These are phyloP conservation scores for Anethum foeniculum DNA, from an alignment of 140 eudicot genomes.

Conservation along the genomic window DNA sequence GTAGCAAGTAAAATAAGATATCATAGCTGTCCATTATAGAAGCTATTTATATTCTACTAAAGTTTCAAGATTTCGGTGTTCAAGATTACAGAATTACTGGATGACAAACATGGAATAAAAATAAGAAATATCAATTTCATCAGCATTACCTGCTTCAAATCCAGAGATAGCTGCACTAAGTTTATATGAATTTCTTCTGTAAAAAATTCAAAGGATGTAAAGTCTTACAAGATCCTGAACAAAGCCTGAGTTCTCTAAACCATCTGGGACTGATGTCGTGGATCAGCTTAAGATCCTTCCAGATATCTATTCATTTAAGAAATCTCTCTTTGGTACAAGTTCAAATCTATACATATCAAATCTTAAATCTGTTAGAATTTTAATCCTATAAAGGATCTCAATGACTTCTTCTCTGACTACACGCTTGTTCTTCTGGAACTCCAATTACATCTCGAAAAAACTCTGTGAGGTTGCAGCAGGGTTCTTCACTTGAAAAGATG, in stretches of 20 bases:
- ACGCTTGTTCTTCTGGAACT: not conserved
- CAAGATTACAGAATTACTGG: too few species aligned
- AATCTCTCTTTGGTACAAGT: constrained; percentile 23
- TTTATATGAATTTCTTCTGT: constrained; percentile 9
- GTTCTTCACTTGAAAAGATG: constrained; percentile 1
- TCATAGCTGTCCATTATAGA: not conserved
- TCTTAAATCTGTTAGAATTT: constrained; percentile 34
- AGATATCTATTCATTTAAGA: constrained; percentile 18
- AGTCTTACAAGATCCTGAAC: constrained; percentile 25
- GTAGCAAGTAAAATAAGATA: not conserved
- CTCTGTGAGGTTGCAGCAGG: constrained; percentile 5
- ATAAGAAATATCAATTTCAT: not conserved
- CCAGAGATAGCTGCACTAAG: not conserved
- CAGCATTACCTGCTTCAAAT: not conserved
- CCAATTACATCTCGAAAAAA: not conserved
- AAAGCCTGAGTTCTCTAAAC: constrained; percentile 19
- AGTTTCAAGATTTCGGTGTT: not conserved
- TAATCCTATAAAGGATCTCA: constrained; percentile 10
- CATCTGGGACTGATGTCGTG: constrained; percentile 16
- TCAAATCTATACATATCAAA: constrained; percentile 41
- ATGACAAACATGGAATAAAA: not conserved
- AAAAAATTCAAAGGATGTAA: constrained; percentile 15
- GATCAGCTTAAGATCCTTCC: constrained; percentile 29
- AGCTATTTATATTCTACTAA: not conserved
- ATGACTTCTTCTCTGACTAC: not conserved